These are phyloP conservation scores for Vitellaria paradoxa DNA, from an alignment of 179 eudicot species.

Conservation along the genomic window DNA sequence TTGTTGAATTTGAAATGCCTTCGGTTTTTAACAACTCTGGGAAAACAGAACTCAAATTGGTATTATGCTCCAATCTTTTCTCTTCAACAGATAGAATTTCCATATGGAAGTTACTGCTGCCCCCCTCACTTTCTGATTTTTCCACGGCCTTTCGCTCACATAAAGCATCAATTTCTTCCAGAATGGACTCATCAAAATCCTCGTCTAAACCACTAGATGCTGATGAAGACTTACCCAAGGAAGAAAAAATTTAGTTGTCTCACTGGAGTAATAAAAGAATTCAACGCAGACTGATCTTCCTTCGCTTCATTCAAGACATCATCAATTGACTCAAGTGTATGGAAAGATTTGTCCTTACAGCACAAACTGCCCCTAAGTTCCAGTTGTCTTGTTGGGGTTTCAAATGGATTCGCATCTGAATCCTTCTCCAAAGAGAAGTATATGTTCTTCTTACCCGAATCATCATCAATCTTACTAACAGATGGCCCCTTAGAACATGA, in stretches of 20 bases:
- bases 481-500: constrained; percentile 17
- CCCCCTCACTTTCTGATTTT: constrained; percentile 23
- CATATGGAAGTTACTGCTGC: constrained; percentile 18
- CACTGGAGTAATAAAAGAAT: constrained; percentile 28
- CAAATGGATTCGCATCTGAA: not conserved
- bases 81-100: constrained; percentile 19
- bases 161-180: constrained; percentile 71
- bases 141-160: constrained; percentile 44
- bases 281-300: constrained; percentile 4
- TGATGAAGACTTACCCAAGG: constrained; percentile 24
- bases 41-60: constrained; percentile 16
- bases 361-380: constrained; percentile 6
- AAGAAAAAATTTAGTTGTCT: constrained; percentile 20
- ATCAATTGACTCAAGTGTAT: constrained; percentile 1
- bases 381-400: constrained; percentile 23
- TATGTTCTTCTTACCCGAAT: constrained; percentile 11
- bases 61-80: constrained; percentile 19
- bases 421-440: constrained; percentile 13
- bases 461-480: constrained; percentile 3
- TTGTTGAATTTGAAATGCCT: constrained; percentile 17
- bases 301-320: constrained; percentile 9
- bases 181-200: constrained; percentile 60
- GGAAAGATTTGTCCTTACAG: not conserved
- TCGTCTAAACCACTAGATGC: constrained; percentile 42
- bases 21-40: constrained; percentile 22